Evolutionary conservation across 2,329 filamentous ascomycete species (phyloP).

Genomic region (Aureobasidium lini): DNA sequence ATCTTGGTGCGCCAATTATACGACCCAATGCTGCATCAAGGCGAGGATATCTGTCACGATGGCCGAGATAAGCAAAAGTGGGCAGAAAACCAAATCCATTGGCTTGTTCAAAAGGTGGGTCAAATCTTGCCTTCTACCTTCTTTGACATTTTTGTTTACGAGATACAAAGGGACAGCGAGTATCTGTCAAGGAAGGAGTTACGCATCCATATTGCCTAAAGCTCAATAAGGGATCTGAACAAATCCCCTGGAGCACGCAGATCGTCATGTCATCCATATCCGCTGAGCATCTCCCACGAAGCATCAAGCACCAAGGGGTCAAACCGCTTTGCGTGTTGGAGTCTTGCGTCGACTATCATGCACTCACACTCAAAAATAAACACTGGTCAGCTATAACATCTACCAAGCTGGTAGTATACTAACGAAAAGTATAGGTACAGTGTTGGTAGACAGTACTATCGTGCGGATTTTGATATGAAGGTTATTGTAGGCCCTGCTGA

Average conservation of each 20-base stretch:
- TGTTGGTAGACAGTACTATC: neutral
- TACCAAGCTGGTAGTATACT: neutral
- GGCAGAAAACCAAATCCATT: conserved; percentile 17
- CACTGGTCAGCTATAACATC: neutral
- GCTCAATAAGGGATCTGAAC: conserved; percentile 13
- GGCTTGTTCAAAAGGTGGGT: conserved; percentile 16
- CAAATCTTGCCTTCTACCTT: neutral
- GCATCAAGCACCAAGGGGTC: neutral
- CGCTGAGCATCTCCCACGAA: conserved; percentile 1
- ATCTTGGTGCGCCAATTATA: conserved; percentile 13
- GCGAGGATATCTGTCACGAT: conserved; percentile 12
- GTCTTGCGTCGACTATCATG: neutral
- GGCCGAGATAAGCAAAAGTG: conserved; percentile 16
- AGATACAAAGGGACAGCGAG: conserved; percentile 10
- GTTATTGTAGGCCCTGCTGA: neutral
- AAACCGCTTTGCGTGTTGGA: conserved; percentile 10
- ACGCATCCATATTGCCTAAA: conserved; percentile 15
- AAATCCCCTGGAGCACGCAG: conserved; percentile 13
- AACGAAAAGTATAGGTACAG: neutral
- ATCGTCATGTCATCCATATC: conserved; percentile 8
- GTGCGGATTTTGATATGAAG: neutral
- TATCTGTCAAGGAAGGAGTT: conserved; percentile 6
- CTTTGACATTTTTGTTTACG: neutral
- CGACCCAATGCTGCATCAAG: conserved; percentile 11
- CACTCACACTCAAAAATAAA: conserved; percentile 10